Evolutionary conservation across 129 eudicot genomes (phyloP).

Genomic region (Flaveria bidentis): DNA sequence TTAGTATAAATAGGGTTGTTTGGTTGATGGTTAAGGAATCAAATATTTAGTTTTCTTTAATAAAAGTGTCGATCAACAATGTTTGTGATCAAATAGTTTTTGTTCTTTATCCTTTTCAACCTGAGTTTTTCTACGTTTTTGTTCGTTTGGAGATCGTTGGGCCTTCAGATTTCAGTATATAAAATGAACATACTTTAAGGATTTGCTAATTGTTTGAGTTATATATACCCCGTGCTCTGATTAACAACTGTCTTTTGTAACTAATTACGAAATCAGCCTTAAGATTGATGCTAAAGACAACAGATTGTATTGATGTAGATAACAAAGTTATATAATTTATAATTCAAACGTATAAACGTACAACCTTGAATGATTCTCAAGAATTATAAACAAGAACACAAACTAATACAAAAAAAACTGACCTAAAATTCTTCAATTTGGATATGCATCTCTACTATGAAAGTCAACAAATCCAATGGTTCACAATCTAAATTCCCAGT

Average conservation of each 20-base stretch:
- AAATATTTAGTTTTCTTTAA: too few relatives aligned
- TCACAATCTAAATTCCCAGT: neutral
- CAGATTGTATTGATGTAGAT: neutral
- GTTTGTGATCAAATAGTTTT: too few relatives aligned
- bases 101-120: too few relatives aligned
- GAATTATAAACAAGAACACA: neutral
- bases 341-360: neutral
- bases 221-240: too few relatives aligned
- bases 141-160: too few relatives aligned
- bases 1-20: too few relatives aligned
- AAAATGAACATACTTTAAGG: too few relatives aligned
- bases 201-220: too few relatives aligned
- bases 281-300: neutral
- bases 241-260: neutral
- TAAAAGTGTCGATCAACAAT: too few relatives aligned
- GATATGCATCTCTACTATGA: neutral
- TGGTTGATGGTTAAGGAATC: too few relatives aligned
- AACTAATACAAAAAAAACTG: neutral
- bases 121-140: too few relatives aligned
- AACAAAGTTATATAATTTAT: neutral
- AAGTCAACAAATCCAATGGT: neutral
- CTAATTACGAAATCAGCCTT: neutral
- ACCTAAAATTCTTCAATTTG: neutral
- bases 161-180: too few relatives aligned
- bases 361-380: conserved; percentile 1